phyloP scores from a whole-genome alignment of 2,329 filamentous ascomycete species.

The Ceratocystis alfenasii region DNA sequence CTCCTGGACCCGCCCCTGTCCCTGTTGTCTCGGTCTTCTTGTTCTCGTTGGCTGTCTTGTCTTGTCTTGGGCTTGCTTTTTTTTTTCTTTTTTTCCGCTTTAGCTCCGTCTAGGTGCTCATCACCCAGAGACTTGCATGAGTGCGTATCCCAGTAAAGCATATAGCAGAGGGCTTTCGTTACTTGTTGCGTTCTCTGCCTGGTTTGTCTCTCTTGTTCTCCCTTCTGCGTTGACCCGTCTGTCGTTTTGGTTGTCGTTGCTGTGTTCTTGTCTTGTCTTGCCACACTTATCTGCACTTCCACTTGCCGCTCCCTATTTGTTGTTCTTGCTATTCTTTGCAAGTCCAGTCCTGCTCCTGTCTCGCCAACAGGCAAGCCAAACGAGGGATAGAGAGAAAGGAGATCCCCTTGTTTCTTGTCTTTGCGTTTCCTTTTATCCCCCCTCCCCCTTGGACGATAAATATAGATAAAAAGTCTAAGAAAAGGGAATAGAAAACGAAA shows the following conservation, averaged over 20 bases:
- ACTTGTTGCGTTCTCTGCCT: not conserved
- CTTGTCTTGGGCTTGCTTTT: not conserved
- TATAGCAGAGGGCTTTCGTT: not conserved
- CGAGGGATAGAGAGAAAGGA: not conserved
- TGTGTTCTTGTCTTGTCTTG: not conserved
- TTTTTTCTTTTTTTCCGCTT: not conserved
- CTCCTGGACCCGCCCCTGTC: slow-evolving; percentile 4
- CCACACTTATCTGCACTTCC: not conserved
- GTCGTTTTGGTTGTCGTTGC: not conserved
- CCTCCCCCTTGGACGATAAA: not conserved
- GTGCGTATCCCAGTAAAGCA: no score
- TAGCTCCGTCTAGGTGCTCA: no score
- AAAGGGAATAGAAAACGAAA: not conserved
- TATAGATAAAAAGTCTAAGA: not conserved
- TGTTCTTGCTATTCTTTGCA: not conserved
- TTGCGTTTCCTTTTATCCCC: not conserved
- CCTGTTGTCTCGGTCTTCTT: slow-evolving; percentile 7
- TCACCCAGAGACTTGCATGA: no score
- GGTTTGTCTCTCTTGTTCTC: not conserved
- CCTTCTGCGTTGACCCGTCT: not conserved
- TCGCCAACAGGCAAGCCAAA: slow-evolving; percentile 1
- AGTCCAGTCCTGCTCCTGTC: not conserved
- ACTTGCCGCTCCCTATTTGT: not conserved
- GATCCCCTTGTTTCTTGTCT: not conserved
- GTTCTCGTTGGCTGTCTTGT: not conserved